phyloP scores from a whole-genome alignment of 2,329 filamentous ascomycete genomes.

The Claviceps humidiphila region DNA sequence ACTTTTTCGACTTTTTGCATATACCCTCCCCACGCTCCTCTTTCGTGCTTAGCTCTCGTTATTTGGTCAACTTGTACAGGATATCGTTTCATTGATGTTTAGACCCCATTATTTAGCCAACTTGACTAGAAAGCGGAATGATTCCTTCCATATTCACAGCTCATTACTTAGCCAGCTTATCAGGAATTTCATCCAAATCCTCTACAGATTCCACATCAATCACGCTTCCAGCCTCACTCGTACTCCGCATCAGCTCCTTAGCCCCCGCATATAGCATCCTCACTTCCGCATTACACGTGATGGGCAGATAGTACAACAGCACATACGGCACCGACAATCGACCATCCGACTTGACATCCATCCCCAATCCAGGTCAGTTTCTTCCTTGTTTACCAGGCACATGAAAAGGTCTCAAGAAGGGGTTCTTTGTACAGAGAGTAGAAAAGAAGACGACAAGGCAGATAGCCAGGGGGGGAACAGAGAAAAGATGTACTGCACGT shows the following conservation, averaged over 20 bases:
- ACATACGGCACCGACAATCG: conserved; percentile 85
- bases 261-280: conserved; percentile 93
- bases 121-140: background rate
- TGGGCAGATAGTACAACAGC: conserved; percentile 85
- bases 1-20: no score
- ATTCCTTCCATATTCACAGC: background rate
- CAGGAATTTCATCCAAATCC: conserved; percentile 70
- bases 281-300: conserved; percentile 74
- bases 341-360: conserved; percentile 47
- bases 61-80: no score
- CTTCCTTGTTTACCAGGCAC: background rate
- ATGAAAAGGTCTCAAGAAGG: background rate
- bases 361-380: background rate
- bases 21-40: no score
- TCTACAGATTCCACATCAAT: conserved; percentile 73
- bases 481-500: background rate
- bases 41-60: no score
- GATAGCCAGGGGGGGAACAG: background rate
- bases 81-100: no score
- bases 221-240: conserved; percentile 75
- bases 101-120: no score
- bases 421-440: no score
- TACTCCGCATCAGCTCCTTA: conserved; percentile 90
- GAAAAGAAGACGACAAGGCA: background rate
- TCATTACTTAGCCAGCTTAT: conserved; percentile 33